phyloP scores from a whole-genome alignment of 1,284 basidiomycete genomes.

The Microbotryum silenes-acaulis region DNA sequence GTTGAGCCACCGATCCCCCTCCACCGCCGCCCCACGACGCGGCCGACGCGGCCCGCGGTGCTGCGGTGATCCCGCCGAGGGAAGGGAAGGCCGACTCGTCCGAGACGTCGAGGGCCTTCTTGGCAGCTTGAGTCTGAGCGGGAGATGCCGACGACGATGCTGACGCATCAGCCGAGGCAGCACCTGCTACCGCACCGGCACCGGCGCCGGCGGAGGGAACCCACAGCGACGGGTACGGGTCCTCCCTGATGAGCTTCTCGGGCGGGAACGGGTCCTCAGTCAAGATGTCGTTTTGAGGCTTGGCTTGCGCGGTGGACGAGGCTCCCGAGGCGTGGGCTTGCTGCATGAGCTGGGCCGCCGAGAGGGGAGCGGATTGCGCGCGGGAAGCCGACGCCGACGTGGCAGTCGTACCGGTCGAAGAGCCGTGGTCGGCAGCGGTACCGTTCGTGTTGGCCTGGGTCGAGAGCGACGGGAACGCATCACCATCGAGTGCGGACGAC shows the following conservation, averaged over 20 bases:
- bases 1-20: conserved; percentile 35
- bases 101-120: conserved; percentile 13
- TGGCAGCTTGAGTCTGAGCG: background rate
- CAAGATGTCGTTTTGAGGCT: background rate
- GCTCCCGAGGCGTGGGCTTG: conserved; percentile 16
- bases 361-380: conserved; percentile 5
- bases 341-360: conserved; percentile 27
- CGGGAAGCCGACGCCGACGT: background rate
- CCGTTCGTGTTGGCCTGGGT: background rate
- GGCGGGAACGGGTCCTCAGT: conserved; percentile 17
- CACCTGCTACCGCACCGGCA: background rate
- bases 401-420: background rate
- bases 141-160: too few species aligned
- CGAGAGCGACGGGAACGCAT: background rate
- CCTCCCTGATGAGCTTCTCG: conserved; percentile 1
- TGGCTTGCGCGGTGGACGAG: background rate
- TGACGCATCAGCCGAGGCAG: background rate
- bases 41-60: background rate
- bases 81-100: conserved; percentile 30
- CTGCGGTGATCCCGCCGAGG: conserved; percentile 11
- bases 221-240: conserved; percentile 13
- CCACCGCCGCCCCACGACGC: conserved; percentile 32
- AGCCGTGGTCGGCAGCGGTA: background rate
- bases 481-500: background rate
- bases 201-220: background rate